These are phyloP conservation scores for Quercus phellos DNA, from an alignment of 331 rosid genomes.

Conservation along the genomic window DNA sequence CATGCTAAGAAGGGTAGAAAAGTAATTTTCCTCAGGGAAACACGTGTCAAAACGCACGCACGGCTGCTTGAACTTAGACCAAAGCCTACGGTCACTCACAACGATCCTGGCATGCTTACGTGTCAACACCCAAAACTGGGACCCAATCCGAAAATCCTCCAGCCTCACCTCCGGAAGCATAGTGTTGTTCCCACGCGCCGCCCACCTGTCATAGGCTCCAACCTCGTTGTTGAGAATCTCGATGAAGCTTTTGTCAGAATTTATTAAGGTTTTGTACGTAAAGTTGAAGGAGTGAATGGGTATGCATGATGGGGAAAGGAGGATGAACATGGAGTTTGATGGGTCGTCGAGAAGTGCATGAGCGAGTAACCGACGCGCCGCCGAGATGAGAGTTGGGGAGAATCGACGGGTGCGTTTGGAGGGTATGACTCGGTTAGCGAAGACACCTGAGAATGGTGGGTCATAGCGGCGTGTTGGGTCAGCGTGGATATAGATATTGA, in stretches of 20 bases:
- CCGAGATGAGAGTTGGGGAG: constrained; percentile 38
- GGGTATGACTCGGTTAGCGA: constrained; percentile 33
- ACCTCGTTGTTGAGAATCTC: constrained; percentile 50
- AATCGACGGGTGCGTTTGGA: constrained; percentile 34
- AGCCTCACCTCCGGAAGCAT: constrained; percentile 58
- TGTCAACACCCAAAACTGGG: constrained; percentile 70
- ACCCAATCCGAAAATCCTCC: constrained; percentile 60
- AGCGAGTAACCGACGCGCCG: constrained; percentile 51
- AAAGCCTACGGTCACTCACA: constrained; percentile 31
- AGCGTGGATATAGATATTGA: constrained; percentile 62
- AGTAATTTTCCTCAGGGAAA: constrained; percentile 70
- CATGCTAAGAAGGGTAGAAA: constrained; percentile 66
- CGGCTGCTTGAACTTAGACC: constrained; percentile 52
- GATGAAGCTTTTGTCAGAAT: constrained; percentile 49
- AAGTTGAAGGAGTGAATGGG: constrained; percentile 64
- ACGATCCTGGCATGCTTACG: constrained; percentile 65
- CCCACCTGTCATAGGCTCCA: constrained; percentile 35
- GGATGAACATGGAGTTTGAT: constrained; percentile 43
- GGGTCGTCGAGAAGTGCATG: constrained; percentile 52
- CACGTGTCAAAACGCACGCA: constrained; percentile 48
- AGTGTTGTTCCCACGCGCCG: constrained; percentile 53
- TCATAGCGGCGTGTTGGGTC: constrained; percentile 39
- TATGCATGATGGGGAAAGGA: constrained; percentile 43
- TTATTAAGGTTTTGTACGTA: constrained; percentile 41
- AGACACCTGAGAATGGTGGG: constrained; percentile 44